Evolutionary conservation across 148 eudicot genomes (phyloP), one percentile per base, ranked within the genome.

Genomic region (Agrostemma githago): DNA sequence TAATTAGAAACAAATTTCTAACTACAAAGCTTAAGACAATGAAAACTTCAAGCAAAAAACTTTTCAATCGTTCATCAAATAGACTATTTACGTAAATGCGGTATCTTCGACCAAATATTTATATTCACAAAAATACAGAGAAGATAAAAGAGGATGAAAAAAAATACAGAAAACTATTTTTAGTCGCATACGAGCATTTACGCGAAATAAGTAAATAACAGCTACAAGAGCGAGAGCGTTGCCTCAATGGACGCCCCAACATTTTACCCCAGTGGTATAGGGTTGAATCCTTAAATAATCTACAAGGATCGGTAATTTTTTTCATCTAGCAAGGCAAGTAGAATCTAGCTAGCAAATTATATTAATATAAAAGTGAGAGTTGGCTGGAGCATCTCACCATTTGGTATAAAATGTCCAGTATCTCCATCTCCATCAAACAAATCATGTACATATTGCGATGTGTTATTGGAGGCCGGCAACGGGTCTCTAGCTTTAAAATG

Each of bases 381-480:
- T 64, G 62, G 21, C 39, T 77, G 72, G 38, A 74, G 82, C 80
- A 73, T 83, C 81, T 75, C 80, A 82, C 68, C 81, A 41, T 73
- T 79, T 42, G 9, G 68, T 21, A 56, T 38, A 44, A 79, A 66
- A 19, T 76, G 71, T 69, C 78, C 80, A 67, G 73, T 66, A 74
- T 80, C 83, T 54, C 54, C 66, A 79, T 41, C 62, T 68, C 83
- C 65, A 62, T 76, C 54, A 66, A 15, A 57, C 19, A 15, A 78
- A 17, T 81, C 87, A 46, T 41, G 84, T 74, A 48, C 77, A 77
- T 82, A 74, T 73, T 71, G 82, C 66, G 83, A 19, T 63, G 66
- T 40, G 42, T 72, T 78, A 79, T 74, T 66, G 21, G 67, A n/a
- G 74, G 80, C 66, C 51, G 71, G 85, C 51, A 62, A 2, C 38